Evolutionary conservation across 345 rosid genomes (phyloP).

Genomic region (Orychophragmus violaceus): DNA sequence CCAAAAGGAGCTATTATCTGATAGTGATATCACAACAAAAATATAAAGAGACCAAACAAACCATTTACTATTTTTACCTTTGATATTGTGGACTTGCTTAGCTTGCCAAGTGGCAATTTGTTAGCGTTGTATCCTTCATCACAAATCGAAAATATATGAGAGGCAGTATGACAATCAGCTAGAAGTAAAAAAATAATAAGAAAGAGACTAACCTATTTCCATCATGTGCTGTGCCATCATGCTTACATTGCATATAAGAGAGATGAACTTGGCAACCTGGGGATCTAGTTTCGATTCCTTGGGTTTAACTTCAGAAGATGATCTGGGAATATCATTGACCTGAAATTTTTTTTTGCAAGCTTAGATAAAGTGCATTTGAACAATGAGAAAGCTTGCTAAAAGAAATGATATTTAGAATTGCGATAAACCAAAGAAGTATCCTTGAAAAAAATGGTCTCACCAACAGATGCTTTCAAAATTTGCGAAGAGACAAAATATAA

Average conservation of each 20-base stretch:
- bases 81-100: conserved; percentile 67
- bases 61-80: conserved; percentile 17
- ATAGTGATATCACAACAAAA: background rate
- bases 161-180: background rate
- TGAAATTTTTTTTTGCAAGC: conserved; percentile 16
- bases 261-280: conserved; percentile 63
- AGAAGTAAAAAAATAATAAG: conserved; percentile 6
- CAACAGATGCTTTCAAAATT: background rate
- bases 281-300: conserved; percentile 62
- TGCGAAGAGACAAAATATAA: background rate
- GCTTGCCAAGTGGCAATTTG: conserved; percentile 88
- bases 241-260: conserved; percentile 78
- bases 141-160: background rate
- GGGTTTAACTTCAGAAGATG: conserved; percentile 43
- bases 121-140: conserved; percentile 70
- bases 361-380: conserved; percentile 2
- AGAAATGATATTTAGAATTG: background rate
- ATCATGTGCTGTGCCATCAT: conserved; percentile 94
- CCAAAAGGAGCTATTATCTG: conserved; percentile 12
- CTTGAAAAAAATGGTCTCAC: background rate
- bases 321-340: conserved; percentile 36
- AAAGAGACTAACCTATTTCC: conserved; percentile 64
- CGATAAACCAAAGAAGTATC: background rate
- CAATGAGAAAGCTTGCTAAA: background rate
- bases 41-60: background rate